A percentile compares a stretch with the other conserved stretches of the same genome.
Evolutionary conservation across 345 rosid genomes (phyloP).

Genomic region (Reutealis trisperma): DNA sequence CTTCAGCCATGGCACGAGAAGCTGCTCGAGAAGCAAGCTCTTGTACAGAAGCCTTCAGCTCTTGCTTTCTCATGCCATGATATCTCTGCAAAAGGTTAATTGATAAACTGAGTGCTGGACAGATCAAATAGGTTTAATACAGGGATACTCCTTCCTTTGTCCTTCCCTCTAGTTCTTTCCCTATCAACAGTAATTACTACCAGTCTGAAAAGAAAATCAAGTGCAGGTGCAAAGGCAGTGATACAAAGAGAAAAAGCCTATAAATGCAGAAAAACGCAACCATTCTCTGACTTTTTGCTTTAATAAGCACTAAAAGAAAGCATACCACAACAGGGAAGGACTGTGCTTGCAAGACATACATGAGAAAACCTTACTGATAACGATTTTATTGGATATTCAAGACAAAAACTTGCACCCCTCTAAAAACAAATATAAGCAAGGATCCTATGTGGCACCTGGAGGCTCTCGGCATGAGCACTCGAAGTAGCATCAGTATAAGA

Average conservation of each 20-base stretch:
- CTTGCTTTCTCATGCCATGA: conserved; percentile 36
- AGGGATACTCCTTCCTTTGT: not conserved
- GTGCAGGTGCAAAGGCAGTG: not conserved
- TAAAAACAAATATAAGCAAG: not conserved
- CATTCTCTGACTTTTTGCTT: not conserved
- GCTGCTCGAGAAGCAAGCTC: conserved; percentile 91
- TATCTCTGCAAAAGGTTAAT: conserved; percentile 38
- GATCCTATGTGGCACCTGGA: conserved; percentile 19
- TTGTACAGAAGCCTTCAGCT: conserved; percentile 61
- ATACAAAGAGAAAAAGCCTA: not conserved
- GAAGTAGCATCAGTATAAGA: conserved; percentile 27
- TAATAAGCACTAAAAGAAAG: conserved; percentile 1
- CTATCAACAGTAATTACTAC: not conserved
- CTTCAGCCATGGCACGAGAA: conserved; percentile 67
- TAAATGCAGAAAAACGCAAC: not conserved
- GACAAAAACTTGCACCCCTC: not conserved
- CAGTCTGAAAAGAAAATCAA: not conserved
- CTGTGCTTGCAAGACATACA: not conserved
- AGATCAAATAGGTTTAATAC: not conserved
- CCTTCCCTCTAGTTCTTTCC: not conserved
- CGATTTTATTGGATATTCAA: not conserved
- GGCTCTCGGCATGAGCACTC: conserved; percentile 30
- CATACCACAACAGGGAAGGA: not conserved
- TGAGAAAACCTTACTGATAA: not conserved
- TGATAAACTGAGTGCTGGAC: no score